A percentile compares a stretch with the other conserved stretches of the same genome.
These are phyloP conservation scores for Leucosporidium yakuticum DNA, from an alignment of 768 basidiomycete species.

Conservation along the genomic window DNA sequence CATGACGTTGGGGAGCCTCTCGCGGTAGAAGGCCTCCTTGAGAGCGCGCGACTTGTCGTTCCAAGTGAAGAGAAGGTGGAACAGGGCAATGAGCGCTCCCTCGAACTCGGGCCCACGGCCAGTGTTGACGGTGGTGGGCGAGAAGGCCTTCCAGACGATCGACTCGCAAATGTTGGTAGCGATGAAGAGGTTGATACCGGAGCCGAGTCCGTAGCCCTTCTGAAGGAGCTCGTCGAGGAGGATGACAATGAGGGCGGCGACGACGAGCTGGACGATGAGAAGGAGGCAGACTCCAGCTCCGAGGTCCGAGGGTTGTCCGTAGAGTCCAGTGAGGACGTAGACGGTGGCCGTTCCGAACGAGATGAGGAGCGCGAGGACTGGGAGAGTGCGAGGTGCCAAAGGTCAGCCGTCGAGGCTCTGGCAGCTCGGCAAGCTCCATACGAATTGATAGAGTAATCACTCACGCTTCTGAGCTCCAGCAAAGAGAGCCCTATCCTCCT, in stretches of 20 bases:
- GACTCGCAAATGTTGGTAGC: constrained; percentile 99
- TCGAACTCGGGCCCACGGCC: constrained; percentile 98
- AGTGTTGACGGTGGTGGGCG: constrained; percentile 95
- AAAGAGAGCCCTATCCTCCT: constrained; percentile 94
- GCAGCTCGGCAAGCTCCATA: too few relatives aligned
- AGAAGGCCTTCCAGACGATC: constrained; percentile 99
- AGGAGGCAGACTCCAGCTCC: constrained; percentile 96
- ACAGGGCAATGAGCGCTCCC: constrained; percentile 88
- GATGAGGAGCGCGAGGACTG: constrained; percentile 96
- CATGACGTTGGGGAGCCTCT: constrained; percentile 95
- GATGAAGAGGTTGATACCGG: constrained; percentile 97
- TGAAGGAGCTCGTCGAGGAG: constrained; percentile 98
- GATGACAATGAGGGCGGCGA: constrained; percentile 91
- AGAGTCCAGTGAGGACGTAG: constrained; percentile 93
- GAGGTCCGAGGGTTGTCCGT: constrained; percentile 85
- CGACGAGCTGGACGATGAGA: constrained; percentile 90
- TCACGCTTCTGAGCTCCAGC: constrained; percentile 93
- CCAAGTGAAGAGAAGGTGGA: constrained; percentile 98
- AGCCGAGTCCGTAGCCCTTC: constrained; percentile 97
- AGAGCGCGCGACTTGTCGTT: constrained; percentile 95
- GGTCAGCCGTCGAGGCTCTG: not conserved
- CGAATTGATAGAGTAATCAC: constrained; percentile 41
- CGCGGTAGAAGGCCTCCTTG: constrained; percentile 96
- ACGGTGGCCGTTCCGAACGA: constrained; percentile 93
- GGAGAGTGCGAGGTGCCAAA: not conserved